Base-by-base conservation (phyloP, 176 grass and related monocot genomes). In the Phoenix roebelenii region DNA sequence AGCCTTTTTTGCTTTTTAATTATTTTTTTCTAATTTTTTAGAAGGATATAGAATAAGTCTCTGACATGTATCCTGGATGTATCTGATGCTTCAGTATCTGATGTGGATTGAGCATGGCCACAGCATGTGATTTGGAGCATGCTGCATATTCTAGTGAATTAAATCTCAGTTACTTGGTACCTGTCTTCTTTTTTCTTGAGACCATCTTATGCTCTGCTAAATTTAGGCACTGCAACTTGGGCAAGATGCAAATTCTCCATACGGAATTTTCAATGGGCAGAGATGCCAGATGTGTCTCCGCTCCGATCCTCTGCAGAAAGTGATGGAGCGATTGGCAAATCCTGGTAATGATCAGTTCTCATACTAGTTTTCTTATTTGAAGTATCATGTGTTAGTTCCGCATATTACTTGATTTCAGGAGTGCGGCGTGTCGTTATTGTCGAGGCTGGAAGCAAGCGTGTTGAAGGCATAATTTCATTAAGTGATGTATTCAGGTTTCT, bases 391-490 rank as follows among this genome's bases (percentile, higher is more conserved):
- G 0, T 18, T 57, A 50, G 55, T 49, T 16, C 17, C 23, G 10
- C 15, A 9, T 51, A 32, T 29, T 70, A 24, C 12, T 54, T 73
- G 18, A 18, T 63, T 23, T 4, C 65, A 98, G 93, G 93, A 14
- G 88, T 98, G 32, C 84, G 87, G 3, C 93, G 93, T 49, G 88
- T 98, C 51, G 77, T 98, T 70, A 92, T 98, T 16, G 88, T 99
- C 56, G 94, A 99, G 78, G 88, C 94, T 60, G 94, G 94, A 23
- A 99, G 88, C 57, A 99, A 89, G 56, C 94, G 94, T 44, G 94
- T 99, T 54, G 94, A 99, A 76, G 94, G 94, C 67, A 83, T 99
- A 81, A 81, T 99, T 74, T 93, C 94, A 39, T 66, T 93, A 26
- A 75, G 84, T 29, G 94, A 99, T 72, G 79, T 99, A 30, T 89